Conservation (phyloP, 208 protist genomes). For the Herpetomonas tarakana region DNA sequence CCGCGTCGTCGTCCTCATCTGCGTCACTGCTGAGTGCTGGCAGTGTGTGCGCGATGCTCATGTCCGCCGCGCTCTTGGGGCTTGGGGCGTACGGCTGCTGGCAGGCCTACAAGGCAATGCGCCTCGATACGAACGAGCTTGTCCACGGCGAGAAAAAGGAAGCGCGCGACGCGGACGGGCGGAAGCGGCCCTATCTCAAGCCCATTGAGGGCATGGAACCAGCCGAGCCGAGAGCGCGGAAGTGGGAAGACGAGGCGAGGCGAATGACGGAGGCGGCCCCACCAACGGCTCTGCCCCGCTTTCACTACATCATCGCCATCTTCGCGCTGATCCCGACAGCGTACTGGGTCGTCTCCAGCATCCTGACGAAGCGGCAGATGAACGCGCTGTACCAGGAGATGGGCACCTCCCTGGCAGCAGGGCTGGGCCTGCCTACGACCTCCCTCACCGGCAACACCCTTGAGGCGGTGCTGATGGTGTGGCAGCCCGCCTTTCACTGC, state of each 20-base stretch:
- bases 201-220: too few species aligned
- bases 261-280: background rate
- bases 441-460: slow-evolving; percentile 20
- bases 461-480: slow-evolving; percentile 54
- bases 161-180: slow-evolving; percentile 2
- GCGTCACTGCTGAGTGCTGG: background rate
- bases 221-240: background rate
- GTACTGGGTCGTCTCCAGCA: slow-evolving; percentile 7
- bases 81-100: slow-evolving; percentile 25
- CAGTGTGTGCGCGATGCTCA: slow-evolving; percentile 14
- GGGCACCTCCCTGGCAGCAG: too few species aligned
- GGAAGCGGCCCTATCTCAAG: too few species aligned
- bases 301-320: slow-evolving; percentile 6
- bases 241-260: too few species aligned
- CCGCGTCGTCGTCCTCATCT: too few species aligned
- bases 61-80: slow-evolving; percentile 17
- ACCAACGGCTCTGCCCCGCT: slow-evolving; percentile 2
- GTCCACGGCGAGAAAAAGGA: slow-evolving; percentile 1
- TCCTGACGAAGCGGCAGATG: background rate
- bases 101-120: slow-evolving; percentile 18
- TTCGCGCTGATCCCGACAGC: slow-evolving; percentile 4
- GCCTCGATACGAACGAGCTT: slow-evolving; percentile 12
- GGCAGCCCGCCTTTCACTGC: slow-evolving; percentile 74
- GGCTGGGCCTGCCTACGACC: too few species aligned
- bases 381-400: background rate